Percentiles rank a stretch among this genome's conserved stretches.
These are phyloP conservation scores for Neurospora sp. DNA, from an alignment of 495 filamentous ascomycete species.

Conservation along the genomic window DNA sequence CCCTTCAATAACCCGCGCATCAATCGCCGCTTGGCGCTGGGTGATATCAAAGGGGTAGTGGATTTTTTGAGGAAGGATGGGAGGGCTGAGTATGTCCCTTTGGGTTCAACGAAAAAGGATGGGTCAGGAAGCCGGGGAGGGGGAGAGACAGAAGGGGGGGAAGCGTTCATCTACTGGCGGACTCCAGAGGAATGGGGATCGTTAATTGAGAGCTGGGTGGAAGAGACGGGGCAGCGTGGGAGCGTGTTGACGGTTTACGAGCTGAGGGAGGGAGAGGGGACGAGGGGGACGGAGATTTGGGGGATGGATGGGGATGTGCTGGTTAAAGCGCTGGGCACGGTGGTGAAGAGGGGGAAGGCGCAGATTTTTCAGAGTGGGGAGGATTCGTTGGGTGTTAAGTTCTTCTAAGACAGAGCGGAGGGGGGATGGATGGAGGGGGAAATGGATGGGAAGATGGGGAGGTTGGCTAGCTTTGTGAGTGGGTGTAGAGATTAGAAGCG, in stretches of 20 bases:
- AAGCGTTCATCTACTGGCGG: slow-evolving; percentile 37
- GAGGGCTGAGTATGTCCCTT: slow-evolving; percentile 57
- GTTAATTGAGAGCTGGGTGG: slow-evolving; percentile 36
- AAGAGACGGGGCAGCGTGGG: slow-evolving; percentile 37
- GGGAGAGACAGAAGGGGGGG: slow-evolving; percentile 8
- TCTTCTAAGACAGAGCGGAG: slow-evolving; percentile 49
- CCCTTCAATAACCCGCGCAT: slow-evolving; percentile 46
- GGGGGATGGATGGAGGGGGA: background rate
- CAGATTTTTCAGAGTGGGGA: slow-evolving; percentile 68
- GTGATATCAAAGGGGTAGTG: slow-evolving; percentile 58
- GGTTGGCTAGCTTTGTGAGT: background rate
- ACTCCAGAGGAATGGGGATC: slow-evolving; percentile 41
- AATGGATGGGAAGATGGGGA: background rate
- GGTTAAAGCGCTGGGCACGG: slow-evolving; percentile 60
- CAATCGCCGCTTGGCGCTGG: slow-evolving; percentile 45
- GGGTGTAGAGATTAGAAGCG: background rate
- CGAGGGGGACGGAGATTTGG: slow-evolving; percentile 37
- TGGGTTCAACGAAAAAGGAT: slow-evolving; percentile 43
- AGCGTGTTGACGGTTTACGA: slow-evolving; percentile 41
- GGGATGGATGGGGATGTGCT: slow-evolving; percentile 77
- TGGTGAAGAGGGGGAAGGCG: slow-evolving; percentile 84
- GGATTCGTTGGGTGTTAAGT: slow-evolving; percentile 86
- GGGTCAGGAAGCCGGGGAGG: slow-evolving; percentile 22
- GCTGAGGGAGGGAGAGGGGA: slow-evolving; percentile 34
- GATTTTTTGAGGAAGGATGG: slow-evolving; percentile 62